These are phyloP conservation scores for Desmodesmus armatus DNA, from an alignment of 139 green algal genomes.

Conservation along the genomic window DNA sequence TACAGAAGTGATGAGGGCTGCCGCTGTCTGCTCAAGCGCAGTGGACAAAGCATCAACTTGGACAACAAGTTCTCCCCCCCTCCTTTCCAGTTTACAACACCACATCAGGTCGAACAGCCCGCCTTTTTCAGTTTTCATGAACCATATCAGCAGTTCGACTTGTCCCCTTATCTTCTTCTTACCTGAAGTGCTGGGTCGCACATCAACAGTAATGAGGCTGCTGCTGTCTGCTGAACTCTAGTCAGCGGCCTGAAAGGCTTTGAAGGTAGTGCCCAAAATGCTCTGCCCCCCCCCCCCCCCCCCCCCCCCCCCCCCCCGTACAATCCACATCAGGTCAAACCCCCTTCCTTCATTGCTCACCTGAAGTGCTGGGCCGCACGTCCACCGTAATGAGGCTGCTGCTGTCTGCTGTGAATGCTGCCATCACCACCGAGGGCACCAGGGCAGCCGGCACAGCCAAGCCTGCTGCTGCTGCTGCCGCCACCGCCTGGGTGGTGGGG, in stretches of 20 bases:
- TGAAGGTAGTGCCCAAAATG: not conserved
- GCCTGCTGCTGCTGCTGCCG: not conserved
- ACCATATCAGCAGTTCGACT: no score
- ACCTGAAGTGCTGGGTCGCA: conserved; percentile 59
- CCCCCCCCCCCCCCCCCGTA: not conserved
- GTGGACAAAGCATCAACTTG: not conserved
- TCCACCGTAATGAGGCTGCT: conserved; percentile 71
- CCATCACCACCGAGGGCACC: conserved; percentile 56
- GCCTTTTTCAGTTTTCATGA: no score
- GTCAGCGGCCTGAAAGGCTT: no score
- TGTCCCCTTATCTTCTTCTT: no score
- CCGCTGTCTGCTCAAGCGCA: not conserved
- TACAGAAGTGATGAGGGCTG: not conserved
- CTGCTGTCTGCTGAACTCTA: not conserved
- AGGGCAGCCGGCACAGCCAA: no score
- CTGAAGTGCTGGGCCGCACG: conserved; percentile 57
- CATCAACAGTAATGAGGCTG: conserved; percentile 70
- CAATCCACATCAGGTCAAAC: no score
- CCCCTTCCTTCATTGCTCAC: no score
- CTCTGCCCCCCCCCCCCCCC: not conserved
- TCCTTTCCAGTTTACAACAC: no score
- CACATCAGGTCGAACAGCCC: no score
- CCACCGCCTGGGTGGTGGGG: not conserved
- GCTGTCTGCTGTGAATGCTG: conserved; percentile 61
- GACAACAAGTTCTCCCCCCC: not conserved